A percentile compares a stretch with the other conserved stretches of the same genome.
Conservation (phyloP, 192 early-diverging fungal species). For the Chytriomyces sp. region DNA sequence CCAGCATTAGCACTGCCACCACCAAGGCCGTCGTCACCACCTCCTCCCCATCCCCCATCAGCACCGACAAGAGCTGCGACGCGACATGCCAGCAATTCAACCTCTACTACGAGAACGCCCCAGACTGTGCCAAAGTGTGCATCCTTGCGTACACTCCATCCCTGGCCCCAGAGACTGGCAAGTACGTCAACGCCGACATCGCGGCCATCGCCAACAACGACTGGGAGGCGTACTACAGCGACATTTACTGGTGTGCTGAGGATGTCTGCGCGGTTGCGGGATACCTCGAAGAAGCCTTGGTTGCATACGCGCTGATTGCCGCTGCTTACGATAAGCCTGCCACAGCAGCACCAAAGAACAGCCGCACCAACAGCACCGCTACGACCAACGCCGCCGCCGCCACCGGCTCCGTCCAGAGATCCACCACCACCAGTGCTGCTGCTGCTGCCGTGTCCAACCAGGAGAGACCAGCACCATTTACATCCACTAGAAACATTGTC, state of each 20-base stretch:
- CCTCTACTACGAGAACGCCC: too few species aligned
- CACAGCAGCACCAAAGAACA: slow-evolving; percentile 24
- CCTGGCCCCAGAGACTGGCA: slow-evolving; percentile 34
- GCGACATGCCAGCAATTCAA: too few species aligned
- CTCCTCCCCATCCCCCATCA: neutral
- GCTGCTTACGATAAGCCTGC: slow-evolving; percentile 17
- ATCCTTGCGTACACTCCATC: slow-evolving; percentile 23
- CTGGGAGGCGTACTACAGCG: slow-evolving; percentile 32
- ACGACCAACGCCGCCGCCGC: too few species aligned
- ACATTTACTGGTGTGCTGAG: slow-evolving; percentile 3
- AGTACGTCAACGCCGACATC: slow-evolving; percentile 23
- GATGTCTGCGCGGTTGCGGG: slow-evolving; percentile 13
- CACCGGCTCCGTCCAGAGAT: too few species aligned
- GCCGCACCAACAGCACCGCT: neutral
- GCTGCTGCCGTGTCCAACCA: neutral
- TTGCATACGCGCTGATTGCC: slow-evolving; percentile 32
- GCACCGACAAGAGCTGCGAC: too few species aligned
- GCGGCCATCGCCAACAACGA: slow-evolving; percentile 21
- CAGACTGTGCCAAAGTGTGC: too few species aligned
- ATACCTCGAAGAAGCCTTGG: slow-evolving; percentile 11
- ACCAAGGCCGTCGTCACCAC: neutral
- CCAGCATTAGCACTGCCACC: neutral
- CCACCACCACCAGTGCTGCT: neutral
- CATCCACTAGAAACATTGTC: neutral
- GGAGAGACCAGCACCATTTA: neutral